Base-by-base conservation (phyloP, 2,329 filamentous ascomycete species). In the Cordyceps pruinosa region DNA sequence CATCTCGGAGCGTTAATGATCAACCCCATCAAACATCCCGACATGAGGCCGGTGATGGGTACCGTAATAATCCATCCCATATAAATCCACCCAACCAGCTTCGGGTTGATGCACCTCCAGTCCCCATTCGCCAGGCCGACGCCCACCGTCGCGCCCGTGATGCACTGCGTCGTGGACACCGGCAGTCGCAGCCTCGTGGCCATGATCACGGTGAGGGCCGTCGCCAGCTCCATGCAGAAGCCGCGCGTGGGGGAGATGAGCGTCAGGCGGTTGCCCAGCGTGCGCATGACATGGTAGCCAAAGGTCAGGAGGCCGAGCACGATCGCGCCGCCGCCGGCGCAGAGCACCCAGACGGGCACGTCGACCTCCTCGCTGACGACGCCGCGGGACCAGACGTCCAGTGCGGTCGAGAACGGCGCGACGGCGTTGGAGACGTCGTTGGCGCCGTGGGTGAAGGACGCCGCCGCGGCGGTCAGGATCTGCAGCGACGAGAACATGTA, bases 231-330 rank as follows among this genome's bases (percentile, higher is more conserved):
- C 75, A 78, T 78, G 58, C 72, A 76, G 64, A 75, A 79, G 12
- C 79, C 79, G 59, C 79, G 72, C 4, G 73, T 74, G 2, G 79
- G 80, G 9, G 77, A 81, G 64, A 81, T 79, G 21, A 79, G 72
- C 15, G 79, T 82, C 60, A 82, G 73, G 42, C 78, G 74, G 68
- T 82, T 82, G 9, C 79, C 79, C 57, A 82, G 73, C 47, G 77
- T 77, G 52, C 77, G 74, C 77, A 83, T 83, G 64, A 85, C 83
- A 64, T 85, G 82, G 68, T 84, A 85, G 8, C 83, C 82, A 62
- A 83, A 85, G 10, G 80, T 83, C 70, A 79, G 73, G 58, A 85
- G 72, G n/a, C 82, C 82, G n/a, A 83, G 65, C 45, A 77, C 77
- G 26, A 83, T 77, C 48, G 72, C 70, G 1, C 71, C 66, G 58